These are phyloP conservation scores for Vachellia collinsii DNA, from an alignment of 306 rosid species.

Conservation along the genomic window DNA sequence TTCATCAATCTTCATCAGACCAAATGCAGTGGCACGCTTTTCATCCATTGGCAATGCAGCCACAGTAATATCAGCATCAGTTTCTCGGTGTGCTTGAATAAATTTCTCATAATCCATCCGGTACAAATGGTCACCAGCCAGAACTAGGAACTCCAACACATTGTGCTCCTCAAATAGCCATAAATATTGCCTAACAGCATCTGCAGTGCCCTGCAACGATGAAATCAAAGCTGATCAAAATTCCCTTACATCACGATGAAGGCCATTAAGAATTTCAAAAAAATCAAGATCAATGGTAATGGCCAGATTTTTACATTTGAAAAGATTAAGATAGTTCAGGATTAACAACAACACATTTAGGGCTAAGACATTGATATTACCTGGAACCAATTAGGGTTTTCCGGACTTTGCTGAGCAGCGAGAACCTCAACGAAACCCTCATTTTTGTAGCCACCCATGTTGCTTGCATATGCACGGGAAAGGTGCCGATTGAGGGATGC, in stretches of 20 bases:
- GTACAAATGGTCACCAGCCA: slow-evolving; percentile 95
- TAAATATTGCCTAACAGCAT: slow-evolving; percentile 94
- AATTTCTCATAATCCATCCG: slow-evolving; percentile 96
- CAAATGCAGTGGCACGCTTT: slow-evolving; percentile 93
- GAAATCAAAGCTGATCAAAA: slow-evolving; percentile 3
- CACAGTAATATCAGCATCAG: slow-evolving; percentile 95
- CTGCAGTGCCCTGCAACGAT: slow-evolving; percentile 83
- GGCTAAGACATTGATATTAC: slow-evolving; percentile 42
- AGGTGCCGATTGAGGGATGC: slow-evolving; percentile 97
- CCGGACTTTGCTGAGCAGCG: slow-evolving; percentile 99
- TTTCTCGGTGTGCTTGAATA: slow-evolving; percentile 95
- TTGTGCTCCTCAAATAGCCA: slow-evolving; percentile 98
- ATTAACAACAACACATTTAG: neutral
- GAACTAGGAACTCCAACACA: slow-evolving; percentile 84
- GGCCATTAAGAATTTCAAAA: neutral
- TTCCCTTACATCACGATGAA: slow-evolving; percentile 14
- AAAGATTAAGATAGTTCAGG: slow-evolving; percentile 12
- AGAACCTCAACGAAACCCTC: slow-evolving; percentile 99
- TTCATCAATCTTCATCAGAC: slow-evolving; percentile 96
- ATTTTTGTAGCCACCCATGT: slow-evolving; percentile 93
- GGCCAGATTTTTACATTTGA: neutral
- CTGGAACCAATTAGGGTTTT: slow-evolving; percentile 99
- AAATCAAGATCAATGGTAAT: neutral
- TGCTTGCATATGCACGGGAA: slow-evolving; percentile 95
- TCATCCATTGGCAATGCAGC: slow-evolving; percentile 99